Conservation (phyloP, 129 eudicot species). For the Lactuca sativa region DNA sequence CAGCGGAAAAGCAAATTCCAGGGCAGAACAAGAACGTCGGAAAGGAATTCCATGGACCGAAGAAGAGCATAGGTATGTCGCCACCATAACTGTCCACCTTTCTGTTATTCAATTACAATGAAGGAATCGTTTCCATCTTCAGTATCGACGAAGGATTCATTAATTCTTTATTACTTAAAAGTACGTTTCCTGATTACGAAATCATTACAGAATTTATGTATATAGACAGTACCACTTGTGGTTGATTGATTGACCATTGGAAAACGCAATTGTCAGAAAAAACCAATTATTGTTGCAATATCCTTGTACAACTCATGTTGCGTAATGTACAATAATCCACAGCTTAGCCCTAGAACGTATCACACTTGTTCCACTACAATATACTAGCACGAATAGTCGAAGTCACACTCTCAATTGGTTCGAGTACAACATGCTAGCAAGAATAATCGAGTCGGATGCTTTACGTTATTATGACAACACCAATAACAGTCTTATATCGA, state of each 20-base stretch:
- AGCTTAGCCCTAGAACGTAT: too few relatives aligned
- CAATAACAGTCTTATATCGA: too few relatives aligned
- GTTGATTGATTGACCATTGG: conserved; percentile 30
- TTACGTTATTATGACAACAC: too few relatives aligned
- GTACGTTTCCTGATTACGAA: conserved; percentile 35
- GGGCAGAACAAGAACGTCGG: conserved; percentile 77
- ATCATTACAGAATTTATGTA: conserved; percentile 31
- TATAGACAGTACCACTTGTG: conserved; percentile 26
- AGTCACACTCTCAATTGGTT: not conserved
- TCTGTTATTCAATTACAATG: not conserved
- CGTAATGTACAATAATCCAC: conserved; percentile 7
- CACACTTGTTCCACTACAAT: too few relatives aligned
- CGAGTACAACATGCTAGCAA: too few relatives aligned
- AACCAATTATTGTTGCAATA: conserved; percentile 23
- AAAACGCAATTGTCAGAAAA: conserved; percentile 19
- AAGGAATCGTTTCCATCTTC: conserved; percentile 8
- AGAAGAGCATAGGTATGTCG: conserved; percentile 91
- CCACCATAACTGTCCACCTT: not conserved
- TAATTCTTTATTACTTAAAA: conserved; percentile 10
- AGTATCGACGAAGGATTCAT: not conserved
- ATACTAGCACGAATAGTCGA: too few relatives aligned
- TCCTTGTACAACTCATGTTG: conserved; percentile 29
- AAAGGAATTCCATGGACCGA: conserved; percentile 97
- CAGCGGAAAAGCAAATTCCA: conserved; percentile 47
- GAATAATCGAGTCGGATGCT: too few relatives aligned